Percentiles rank a stretch among this genome's conserved stretches.
phyloP scores from a whole-genome alignment of 345 rosid genomes.

The Eutrema yunnanense region DNA sequence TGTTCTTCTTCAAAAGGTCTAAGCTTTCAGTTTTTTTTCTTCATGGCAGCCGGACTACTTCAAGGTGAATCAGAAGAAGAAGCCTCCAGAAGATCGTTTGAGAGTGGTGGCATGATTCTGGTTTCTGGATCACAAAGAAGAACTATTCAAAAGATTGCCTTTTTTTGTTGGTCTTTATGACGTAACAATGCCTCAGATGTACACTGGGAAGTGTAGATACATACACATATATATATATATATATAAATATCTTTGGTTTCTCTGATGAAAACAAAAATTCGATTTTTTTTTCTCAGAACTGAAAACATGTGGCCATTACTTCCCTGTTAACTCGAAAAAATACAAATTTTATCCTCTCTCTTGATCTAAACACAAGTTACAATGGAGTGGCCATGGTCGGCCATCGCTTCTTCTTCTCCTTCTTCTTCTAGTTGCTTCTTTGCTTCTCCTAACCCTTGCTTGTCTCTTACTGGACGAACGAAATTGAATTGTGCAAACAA shows the following conservation, averaged over 20 bases:
- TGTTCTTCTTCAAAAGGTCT: background rate
- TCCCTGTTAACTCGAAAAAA: constrained; percentile 13
- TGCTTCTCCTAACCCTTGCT: background rate
- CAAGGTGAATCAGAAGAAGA: constrained; percentile 1
- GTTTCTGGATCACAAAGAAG: background rate
- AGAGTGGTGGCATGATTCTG: background rate
- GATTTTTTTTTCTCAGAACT: background rate
- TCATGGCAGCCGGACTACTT: background rate
- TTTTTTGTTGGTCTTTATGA: background rate
- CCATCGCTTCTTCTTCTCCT: constrained; percentile 21
- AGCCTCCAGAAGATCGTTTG: background rate
- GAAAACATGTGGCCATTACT: constrained; percentile 22
- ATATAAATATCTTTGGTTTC: background rate
- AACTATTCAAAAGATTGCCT: background rate
- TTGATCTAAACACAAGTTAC: background rate
- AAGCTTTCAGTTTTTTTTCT: background rate
- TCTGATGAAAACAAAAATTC: constrained; percentile 9
- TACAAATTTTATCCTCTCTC: constrained; percentile 16
- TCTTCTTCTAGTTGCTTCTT: constrained; percentile 11
- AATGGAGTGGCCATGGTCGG: constrained; percentile 28
- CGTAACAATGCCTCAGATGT: background rate
- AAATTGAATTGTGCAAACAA: background rate
- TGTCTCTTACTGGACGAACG: background rate
- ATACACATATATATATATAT: background rate
- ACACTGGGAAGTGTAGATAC: background rate